Conservation (phyloP, 495 filamentous ascomycete genomes). For the Talaromyces stipitatus region DNA sequence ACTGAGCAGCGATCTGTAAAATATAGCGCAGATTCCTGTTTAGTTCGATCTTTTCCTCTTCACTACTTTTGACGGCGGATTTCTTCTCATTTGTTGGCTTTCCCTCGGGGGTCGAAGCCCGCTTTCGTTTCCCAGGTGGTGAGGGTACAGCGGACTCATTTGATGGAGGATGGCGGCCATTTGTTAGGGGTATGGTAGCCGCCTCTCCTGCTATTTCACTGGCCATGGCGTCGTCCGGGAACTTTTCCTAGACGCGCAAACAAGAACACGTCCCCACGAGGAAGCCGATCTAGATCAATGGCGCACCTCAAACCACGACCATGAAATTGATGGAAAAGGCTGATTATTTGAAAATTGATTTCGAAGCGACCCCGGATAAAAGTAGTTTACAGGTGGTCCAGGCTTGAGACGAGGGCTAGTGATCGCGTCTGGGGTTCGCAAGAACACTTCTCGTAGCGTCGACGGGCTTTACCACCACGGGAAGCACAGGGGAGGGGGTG, state of each 20-base stretch:
- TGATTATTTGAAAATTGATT: neutral
- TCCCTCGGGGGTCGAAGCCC: slow-evolving; percentile 32
- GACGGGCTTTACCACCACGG: slow-evolving; percentile 2
- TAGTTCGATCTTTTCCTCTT: slow-evolving; percentile 26
- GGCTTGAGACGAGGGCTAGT: neutral
- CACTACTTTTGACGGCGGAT: slow-evolving; percentile 15
- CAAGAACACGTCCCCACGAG: slow-evolving; percentile 7
- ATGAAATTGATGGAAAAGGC: neutral
- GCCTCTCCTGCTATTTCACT: slow-evolving; percentile 33
- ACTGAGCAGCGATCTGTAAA: slow-evolving; percentile 33
- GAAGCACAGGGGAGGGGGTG: neutral
- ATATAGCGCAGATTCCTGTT: slow-evolving; percentile 35
- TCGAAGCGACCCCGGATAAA: neutral
- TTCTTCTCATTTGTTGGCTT: slow-evolving; percentile 22
- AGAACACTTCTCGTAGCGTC: slow-evolving; percentile 6
- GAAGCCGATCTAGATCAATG: neutral
- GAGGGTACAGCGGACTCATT: slow-evolving; percentile 25
- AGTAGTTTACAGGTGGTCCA: neutral
- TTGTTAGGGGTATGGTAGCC: slow-evolving; percentile 26
- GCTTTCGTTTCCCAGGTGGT: slow-evolving; percentile 41
- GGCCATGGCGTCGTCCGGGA: slow-evolving; percentile 24
- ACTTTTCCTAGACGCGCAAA: slow-evolving; percentile 7
- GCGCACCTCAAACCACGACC: neutral
- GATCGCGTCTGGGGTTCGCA: slow-evolving; percentile 4
- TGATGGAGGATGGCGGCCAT: slow-evolving; percentile 25